These are phyloP conservation scores for Harrya chromipes DNA, from an alignment of 768 basidiomycete genomes.

Conservation along the genomic window DNA sequence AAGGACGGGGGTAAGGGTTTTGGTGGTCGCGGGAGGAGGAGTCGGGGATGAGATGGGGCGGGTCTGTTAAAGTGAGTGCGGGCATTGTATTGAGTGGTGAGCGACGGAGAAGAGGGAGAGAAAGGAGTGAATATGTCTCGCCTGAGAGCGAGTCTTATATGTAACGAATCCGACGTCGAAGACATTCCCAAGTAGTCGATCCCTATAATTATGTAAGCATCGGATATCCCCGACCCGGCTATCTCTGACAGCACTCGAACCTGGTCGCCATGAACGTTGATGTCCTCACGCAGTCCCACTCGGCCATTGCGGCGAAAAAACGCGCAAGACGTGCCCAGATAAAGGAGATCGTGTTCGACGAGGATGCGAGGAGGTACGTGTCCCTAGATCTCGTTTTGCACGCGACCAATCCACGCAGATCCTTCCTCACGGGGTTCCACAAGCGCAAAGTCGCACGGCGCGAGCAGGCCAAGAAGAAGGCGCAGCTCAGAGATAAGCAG, in stretches of 20 bases:
- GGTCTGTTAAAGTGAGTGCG: constrained; percentile 23
- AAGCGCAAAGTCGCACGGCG: constrained; percentile 86
- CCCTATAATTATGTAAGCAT: constrained; percentile 23
- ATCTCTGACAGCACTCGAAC: neutral
- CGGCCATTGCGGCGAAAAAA: constrained; percentile 63
- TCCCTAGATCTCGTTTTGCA: constrained; percentile 12
- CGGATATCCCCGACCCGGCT: constrained; percentile 18
- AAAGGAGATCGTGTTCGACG: constrained; percentile 83
- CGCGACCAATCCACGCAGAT: constrained; percentile 42
- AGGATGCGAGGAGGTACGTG: constrained; percentile 70
- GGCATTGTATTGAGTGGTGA: constrained; percentile 22
- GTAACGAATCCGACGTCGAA: constrained; percentile 26
- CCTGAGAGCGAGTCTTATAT: constrained; percentile 37
- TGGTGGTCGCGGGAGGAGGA: constrained; percentile 4
- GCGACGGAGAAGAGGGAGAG: constrained; percentile 1
- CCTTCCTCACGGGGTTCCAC: constrained; percentile 91
- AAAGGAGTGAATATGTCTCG: constrained; percentile 30
- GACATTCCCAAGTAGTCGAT: constrained; percentile 29
- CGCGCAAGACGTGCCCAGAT: constrained; percentile 64
- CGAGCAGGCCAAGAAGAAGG: constrained; percentile 72
- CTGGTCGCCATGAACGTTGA: constrained; percentile 42
- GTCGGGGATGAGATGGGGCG: constrained; percentile 2
- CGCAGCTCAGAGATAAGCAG: constrained; percentile 72
- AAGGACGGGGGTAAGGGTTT: constrained; percentile 23
- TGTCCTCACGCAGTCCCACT: constrained; percentile 61